Evolutionary conservation across 148 eudicot species (phyloP), one percentile per base, ranked within the genome.

Genomic region (Arbutus unedo): DNA sequence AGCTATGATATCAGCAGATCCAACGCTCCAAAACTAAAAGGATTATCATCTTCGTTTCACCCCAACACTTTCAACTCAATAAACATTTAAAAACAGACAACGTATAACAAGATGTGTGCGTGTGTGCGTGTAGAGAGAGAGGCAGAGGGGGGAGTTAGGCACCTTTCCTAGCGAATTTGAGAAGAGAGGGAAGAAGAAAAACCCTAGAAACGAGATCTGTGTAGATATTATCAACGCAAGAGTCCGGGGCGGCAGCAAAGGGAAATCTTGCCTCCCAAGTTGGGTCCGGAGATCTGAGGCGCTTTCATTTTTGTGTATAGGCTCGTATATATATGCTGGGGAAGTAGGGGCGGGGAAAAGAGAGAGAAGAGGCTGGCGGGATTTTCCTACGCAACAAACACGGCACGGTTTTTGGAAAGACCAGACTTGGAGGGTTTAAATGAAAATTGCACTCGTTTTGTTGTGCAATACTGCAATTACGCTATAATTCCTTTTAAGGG

Each of bases 311-410:
- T 55, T 10, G 43, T 19, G 13, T 38, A 16, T 77, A 53, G 18
- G 3, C 50, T 21, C 16, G 21, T 15, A 48, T 48, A 49, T 66
- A 49, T 23, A 5, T 38, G 6, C 45, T 41, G 45, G 74, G 74
- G 16, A 66, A 80, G 10, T 31, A 21, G 50, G 55, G 49, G 43
- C 43, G 41, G 50, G 16, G 38, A 45, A 18, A 8, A 16, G 45
- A 51, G 43, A 54, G 79, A 51, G 62, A 54, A 13, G 6, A 19
- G 75, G 82, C 18, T 50, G 83, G 83, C 77, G 83, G 77, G 83
- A 81, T 81, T 71, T 81, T 54, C 53, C 77, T 43, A 70, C 77
- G 83, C 83, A 81, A n/a, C 83, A 81, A 72, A 81, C 77, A 43
- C 83, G 83, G 78, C 81, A 21, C 64, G 72, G n/a, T 23, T 64